Base-by-base conservation (phyloP, 2,329 filamentous ascomycete genomes). In the Calonectria crousiana region DNA sequence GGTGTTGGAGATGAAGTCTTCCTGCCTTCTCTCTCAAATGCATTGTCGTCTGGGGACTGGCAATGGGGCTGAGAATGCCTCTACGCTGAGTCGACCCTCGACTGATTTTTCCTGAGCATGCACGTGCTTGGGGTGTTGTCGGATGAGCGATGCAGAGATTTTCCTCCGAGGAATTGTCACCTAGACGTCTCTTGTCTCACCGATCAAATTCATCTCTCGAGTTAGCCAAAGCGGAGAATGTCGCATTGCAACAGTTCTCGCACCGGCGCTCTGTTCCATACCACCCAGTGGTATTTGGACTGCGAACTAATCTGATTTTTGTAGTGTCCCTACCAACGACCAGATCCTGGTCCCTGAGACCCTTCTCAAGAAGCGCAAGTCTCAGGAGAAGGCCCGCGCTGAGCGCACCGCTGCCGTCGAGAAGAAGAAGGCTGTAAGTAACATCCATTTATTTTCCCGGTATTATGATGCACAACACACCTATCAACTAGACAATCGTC, bases 351-450 rank as follows among this genome's bases (percentile, higher is more conserved):
- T 98, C 86, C 97, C 97, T 83, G 97, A 99, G 95, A 99, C 97
- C 84, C 95, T 99, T 85, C 93, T 99, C 88, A 99, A 99, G 95
- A 99, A 99, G 95, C 95, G 97, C 91, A 99, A 99, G 95, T 95
- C 93, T 88, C 96, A 98, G 91, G 97, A 99, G 93, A 98, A 98
- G 93, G 95, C 96, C 87, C 95, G 96, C 88, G 96, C 97, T 88
- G 95, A 96, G 89, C 94, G 93, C 87, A 88, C 91, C 82, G 91
- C 94, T 80, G 94, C 95, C 84, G 87, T 92, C 81, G 92, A 95
- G 89, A 94, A 98, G 92, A 94, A 93, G 89, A 97, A 97, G 91
- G 92, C 95, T 91, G 97, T 98, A 87, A 87, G 95, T 92, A 78
- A 90, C 89, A 75, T 74, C 51, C 64, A 75, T 60, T 75, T 76